Percentiles rank a stretch among this genome's conserved stretches.
Evolutionary conservation across 2,329 filamentous ascomycete genomes (phyloP).

Genomic region (Pseudonectria foliicola): DNA sequence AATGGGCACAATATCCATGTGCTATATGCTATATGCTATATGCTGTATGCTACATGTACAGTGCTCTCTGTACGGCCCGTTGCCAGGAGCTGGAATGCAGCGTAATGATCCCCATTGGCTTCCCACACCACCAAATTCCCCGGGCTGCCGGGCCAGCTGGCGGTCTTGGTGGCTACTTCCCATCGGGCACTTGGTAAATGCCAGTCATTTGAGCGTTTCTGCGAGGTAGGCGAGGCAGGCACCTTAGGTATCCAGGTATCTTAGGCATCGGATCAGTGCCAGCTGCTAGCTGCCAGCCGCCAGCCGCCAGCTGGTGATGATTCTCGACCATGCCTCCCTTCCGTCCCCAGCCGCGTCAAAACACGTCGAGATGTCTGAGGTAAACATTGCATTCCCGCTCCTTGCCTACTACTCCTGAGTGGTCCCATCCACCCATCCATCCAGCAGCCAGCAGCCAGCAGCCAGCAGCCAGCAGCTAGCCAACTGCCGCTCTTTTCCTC

Average conservation of each 20-base stretch:
- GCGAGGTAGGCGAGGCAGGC: too few relatives aligned
- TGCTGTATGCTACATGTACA: too few relatives aligned
- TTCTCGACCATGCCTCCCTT: slow-evolving; percentile 10
- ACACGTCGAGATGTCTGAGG: slow-evolving; percentile 12
- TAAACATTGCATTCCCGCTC: slow-evolving; percentile 25
- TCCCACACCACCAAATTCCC: slow-evolving; percentile 4
- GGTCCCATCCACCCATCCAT: slow-evolving; percentile 6
- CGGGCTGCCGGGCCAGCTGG: too few relatives aligned
- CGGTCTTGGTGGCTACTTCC: not conserved
- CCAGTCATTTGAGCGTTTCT: too few relatives aligned
- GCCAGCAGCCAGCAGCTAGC: too few relatives aligned
- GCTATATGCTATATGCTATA: too few relatives aligned
- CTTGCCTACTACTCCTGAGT: slow-evolving; percentile 1
- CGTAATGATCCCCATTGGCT: slow-evolving; percentile 11
- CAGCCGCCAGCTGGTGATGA: slow-evolving; percentile 16
- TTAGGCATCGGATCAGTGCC: not conserved
- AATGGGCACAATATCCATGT: too few relatives aligned
- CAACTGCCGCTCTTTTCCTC: too few relatives aligned
- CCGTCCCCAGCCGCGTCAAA: slow-evolving; percentile 20
- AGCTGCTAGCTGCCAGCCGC: slow-evolving; percentile 13
- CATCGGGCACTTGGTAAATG: slow-evolving; percentile 3
- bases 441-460: too few relatives aligned
- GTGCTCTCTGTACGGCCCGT: too few relatives aligned
- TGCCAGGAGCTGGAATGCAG: slow-evolving; percentile 21
- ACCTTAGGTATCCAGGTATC: too few relatives aligned